Conservation (phyloP, 306 rosid species). For the Macrotyloma uniflorum region DNA sequence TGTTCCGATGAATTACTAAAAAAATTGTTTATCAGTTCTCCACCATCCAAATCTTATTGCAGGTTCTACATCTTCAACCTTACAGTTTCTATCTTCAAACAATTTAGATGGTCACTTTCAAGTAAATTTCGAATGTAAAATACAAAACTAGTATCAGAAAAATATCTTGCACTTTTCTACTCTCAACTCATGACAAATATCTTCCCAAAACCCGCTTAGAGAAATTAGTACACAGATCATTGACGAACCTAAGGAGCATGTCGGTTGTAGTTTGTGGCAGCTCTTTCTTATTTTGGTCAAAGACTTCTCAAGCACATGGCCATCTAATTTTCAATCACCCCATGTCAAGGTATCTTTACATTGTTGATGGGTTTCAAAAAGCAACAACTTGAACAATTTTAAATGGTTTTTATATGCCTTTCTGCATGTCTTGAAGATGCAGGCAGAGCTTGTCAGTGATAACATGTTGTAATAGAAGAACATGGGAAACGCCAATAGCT, state of each 20-base stretch:
- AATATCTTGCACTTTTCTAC: constrained; percentile 17
- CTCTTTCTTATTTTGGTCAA: constrained; percentile 38
- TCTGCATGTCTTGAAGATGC: constrained; percentile 40
- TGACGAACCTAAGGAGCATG: constrained; percentile 37
- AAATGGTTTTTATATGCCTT: too few species aligned
- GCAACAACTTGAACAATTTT: too few species aligned
- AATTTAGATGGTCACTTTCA: not conserved
- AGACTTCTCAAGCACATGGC: constrained; percentile 42
- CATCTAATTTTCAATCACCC: constrained; percentile 37
- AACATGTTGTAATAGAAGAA: constrained; percentile 52
- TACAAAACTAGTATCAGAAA: not conserved
- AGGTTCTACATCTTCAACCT: too few species aligned
- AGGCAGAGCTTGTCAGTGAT: constrained; percentile 43
- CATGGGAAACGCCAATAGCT: constrained; percentile 32
- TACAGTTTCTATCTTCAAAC: too few species aligned
- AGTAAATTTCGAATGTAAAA: not conserved
- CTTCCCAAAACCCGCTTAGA: not conserved
- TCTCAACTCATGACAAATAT: constrained; percentile 19
- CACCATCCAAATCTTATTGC: too few species aligned
- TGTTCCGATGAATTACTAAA: too few species aligned
- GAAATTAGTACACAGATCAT: not conserved
- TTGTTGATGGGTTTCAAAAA: not conserved
- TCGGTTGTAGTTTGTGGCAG: constrained; percentile 36
- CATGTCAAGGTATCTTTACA: constrained; percentile 52
- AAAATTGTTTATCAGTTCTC: too few species aligned